Percentiles rank a stretch among this genome's conserved stretches.
Evolutionary conservation across 1,284 basidiomycete genomes (phyloP).

Genomic region (Waitea zeae): DNA sequence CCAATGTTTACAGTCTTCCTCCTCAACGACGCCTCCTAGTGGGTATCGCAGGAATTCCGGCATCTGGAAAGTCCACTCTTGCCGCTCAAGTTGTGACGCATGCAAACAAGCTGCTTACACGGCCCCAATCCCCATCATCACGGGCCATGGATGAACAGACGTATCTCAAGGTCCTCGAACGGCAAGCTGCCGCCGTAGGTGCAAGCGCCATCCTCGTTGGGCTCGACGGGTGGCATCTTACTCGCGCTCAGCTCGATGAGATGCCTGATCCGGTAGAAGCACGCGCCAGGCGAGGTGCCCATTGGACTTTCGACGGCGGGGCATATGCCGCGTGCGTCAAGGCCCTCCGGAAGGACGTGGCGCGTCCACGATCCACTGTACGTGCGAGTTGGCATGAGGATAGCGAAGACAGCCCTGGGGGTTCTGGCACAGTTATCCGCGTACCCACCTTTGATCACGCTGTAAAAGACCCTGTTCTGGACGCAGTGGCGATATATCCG

Average conservation of each 20-base stretch:
- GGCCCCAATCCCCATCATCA: background rate
- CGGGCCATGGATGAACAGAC: conserved; percentile 2
- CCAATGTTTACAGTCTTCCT: too few relatives aligned
- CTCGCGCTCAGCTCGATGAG: conserved; percentile 45
- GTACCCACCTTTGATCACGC: conserved; percentile 65
- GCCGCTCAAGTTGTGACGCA: conserved; percentile 34
- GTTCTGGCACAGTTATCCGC: conserved; percentile 18
- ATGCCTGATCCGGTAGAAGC: conserved; percentile 59
- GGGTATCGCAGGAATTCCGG: conserved; percentile 67
- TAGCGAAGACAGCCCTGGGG: conserved; percentile 6
- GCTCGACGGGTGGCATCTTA: conserved; percentile 77
- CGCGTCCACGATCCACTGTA: conserved; percentile 4
- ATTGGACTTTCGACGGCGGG: conserved; percentile 54
- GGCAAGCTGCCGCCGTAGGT: background rate
- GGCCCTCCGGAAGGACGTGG: conserved; percentile 25
- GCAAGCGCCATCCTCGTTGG: conserved; percentile 41
- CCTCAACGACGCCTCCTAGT: conserved; percentile 43
- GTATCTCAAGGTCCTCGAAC: too few relatives aligned
- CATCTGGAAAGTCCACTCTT: conserved; percentile 70
- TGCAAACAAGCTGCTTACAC: conserved; percentile 22
- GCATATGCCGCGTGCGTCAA: conserved; percentile 51
- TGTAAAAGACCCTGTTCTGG: conserved; percentile 42
- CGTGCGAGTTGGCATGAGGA: background rate
- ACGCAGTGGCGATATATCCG: conserved; percentile 37
- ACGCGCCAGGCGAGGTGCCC: conserved; percentile 50